Percentiles rank a stretch among this genome's conserved stretches.
Evolutionary conservation across 345 rosid species (phyloP).

Genomic region (Populus simonii): DNA sequence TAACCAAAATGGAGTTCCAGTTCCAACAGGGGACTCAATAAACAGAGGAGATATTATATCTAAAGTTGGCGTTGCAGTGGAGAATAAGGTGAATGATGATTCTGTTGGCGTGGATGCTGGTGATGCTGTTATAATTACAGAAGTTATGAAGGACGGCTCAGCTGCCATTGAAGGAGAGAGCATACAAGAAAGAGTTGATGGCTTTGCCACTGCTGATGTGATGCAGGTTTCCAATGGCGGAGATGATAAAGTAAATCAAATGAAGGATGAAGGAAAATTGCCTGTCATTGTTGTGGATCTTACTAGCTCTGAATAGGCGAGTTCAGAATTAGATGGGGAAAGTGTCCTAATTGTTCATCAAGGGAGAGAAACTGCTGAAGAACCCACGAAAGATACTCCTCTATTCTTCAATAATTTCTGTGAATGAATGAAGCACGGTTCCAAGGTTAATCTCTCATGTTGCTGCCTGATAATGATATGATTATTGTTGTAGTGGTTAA

Average conservation of each 20-base stretch:
- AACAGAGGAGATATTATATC: neutral
- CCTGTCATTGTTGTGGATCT: neutral
- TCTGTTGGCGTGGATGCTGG: conserved; percentile 23
- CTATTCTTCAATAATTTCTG: neutral
- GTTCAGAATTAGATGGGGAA: neutral
- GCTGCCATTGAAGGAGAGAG: conserved; percentile 20
- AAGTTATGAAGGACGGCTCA: conserved; percentile 5
- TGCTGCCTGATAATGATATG: neutral
- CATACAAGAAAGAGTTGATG: conserved; percentile 18
- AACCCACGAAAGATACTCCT: neutral
- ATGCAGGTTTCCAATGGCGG: conserved; percentile 20
- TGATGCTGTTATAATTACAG: conserved; percentile 9
- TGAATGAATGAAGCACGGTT: neutral
- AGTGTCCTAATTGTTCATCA: neutral
- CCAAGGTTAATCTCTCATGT: neutral
- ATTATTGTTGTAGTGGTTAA: neutral
- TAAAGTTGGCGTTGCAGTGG: neutral
- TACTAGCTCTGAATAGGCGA: neutral
- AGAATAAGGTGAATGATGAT: conserved; percentile 15
- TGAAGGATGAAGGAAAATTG: conserved; percentile 7
- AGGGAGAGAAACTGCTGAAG: neutral
- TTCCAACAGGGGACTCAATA: neutral
- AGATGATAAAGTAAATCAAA: conserved; percentile 5
- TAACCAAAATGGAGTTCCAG: conserved; percentile 2
- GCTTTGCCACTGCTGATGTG: conserved; percentile 14